Percentiles rank a stretch among this genome's conserved stretches.
phyloP scores from a whole-genome alignment of 192 early-diverging fungal genomes.

The Backusella morwellensis region DNA sequence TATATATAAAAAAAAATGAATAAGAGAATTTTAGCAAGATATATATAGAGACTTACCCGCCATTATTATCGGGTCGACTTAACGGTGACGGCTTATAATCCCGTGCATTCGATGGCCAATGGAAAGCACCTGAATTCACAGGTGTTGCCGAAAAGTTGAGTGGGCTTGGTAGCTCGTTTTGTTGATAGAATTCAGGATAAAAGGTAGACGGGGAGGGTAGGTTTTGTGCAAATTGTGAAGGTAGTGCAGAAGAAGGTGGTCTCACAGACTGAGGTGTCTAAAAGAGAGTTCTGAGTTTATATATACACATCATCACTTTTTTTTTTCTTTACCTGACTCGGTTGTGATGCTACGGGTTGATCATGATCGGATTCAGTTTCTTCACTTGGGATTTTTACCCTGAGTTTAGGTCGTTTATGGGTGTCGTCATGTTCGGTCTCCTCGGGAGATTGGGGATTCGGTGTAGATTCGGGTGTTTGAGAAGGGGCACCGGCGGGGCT shows the following conservation, averaged over 20 bases:
- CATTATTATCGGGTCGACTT: neutral
- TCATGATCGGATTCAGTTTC: neutral
- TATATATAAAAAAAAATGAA: neutral
- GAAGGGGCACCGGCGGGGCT: neutral
- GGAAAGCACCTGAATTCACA: slow-evolving; percentile 37
- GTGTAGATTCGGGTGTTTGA: neutral
- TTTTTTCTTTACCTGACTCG: neutral
- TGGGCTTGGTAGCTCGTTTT: slow-evolving; percentile 68
- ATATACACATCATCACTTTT: neutral
- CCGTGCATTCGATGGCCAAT: slow-evolving; percentile 13
- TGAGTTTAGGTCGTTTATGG: slow-evolving; percentile 2
- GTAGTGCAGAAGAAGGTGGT: slow-evolving; percentile 63
- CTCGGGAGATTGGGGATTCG: neutral
- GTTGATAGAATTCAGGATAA: slow-evolving; percentile 74
- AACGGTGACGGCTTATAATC: slow-evolving; percentile 12
- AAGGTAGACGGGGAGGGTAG: slow-evolving; percentile 75
- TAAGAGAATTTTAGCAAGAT: neutral
- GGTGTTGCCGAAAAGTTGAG: slow-evolving; percentile 76
- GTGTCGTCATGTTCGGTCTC: neutral
- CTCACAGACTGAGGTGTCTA: neutral
- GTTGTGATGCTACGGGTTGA: neutral
- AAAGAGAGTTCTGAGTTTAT: neutral
- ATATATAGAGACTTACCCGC: neutral
- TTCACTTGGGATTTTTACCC: slow-evolving; percentile 8
- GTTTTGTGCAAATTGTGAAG: slow-evolving; percentile 65